Conservation (phyloP, 2,329 filamentous ascomycete species). For the Trichophyton rubrum region DNA sequence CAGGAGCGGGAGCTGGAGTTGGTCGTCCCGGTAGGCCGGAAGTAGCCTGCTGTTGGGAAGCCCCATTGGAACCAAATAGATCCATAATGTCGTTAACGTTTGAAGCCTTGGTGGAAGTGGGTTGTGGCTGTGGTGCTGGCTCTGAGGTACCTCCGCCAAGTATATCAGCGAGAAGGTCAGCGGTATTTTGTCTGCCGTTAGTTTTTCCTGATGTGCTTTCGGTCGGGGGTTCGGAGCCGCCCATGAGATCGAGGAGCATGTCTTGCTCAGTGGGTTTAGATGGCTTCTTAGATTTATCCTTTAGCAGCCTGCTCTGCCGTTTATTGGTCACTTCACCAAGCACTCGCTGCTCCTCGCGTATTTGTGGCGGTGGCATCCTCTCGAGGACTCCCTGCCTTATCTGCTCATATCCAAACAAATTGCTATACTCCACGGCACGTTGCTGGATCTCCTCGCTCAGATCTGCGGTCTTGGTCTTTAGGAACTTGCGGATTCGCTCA, state of each 20-base stretch:
- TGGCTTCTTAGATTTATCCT: conserved; percentile 61
- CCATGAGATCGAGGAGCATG: conserved; percentile 84
- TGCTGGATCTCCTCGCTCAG: conserved; percentile 94
- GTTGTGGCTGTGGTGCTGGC: conserved; percentile 26
- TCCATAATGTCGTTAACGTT: conserved; percentile 78
- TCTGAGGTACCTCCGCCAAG: conserved; percentile 54
- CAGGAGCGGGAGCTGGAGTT: conserved; percentile 34
- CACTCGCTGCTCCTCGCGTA: conserved; percentile 86
- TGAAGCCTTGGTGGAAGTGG: conserved; percentile 45
- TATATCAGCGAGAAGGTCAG: conserved; percentile 83
- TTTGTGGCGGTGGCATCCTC: conserved; percentile 95
- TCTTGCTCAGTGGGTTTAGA: conserved; percentile 83
- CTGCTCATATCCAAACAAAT: conserved; percentile 81
- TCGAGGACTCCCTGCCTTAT: conserved; percentile 84
- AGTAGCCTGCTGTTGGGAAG: conserved; percentile 34
- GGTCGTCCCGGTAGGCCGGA: conserved; percentile 39
- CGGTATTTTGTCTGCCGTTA: conserved; percentile 57
- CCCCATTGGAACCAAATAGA: conserved; percentile 51
- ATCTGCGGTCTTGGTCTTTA: conserved; percentile 68
- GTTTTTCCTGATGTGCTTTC: conserved; percentile 41
- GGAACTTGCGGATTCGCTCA: conserved; percentile 66
- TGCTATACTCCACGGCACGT: conserved; percentile 85
- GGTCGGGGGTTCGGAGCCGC: conserved; percentile 55
- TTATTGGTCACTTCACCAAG: conserved; percentile 66
- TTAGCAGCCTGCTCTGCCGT: conserved; percentile 49